Evolutionary conservation across 2,329 filamentous ascomycete species (phyloP).

Genomic region (Dactylellina cionopaga): DNA sequence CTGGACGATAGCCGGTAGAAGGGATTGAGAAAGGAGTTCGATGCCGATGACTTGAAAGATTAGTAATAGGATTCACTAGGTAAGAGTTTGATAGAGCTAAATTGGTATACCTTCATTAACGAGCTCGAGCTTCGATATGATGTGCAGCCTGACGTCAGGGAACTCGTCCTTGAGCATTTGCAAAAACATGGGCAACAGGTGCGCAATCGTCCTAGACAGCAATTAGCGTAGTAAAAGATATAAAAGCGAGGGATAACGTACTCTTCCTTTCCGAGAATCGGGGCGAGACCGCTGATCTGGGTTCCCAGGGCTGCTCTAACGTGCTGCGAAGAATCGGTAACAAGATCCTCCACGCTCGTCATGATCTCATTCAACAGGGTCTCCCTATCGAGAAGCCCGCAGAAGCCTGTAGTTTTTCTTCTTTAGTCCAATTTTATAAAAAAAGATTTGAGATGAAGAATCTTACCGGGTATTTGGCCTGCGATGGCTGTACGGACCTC

Average conservation of each 20-base stretch:
- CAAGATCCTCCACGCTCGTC: constrained; percentile 93
- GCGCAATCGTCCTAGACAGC: constrained; percentile 81
- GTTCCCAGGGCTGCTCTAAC: constrained; percentile 94
- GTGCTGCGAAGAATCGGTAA: constrained; percentile 95
- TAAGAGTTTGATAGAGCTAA: background rate
- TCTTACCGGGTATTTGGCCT: constrained; percentile 86
- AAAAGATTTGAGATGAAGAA: background rate
- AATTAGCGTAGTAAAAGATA: constrained; percentile 50
- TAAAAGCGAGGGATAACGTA: constrained; percentile 63
- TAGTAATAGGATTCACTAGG: background rate
- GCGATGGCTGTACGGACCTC: constrained; percentile 97
- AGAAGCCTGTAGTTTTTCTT: constrained; percentile 82
- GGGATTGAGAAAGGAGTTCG: constrained; percentile 92
- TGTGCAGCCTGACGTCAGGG: constrained; percentile 95
- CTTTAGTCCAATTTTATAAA: constrained; percentile 2
- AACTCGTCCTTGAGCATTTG: constrained; percentile 99
- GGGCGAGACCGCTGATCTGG: constrained; percentile 94
- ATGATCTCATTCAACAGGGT: constrained; percentile 95
- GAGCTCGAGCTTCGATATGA: constrained; percentile 98
- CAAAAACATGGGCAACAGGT: constrained; percentile 97
- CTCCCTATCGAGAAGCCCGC: constrained; percentile 83
- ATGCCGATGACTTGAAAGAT: constrained; percentile 84
- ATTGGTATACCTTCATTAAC: constrained; percentile 97
- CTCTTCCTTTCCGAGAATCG: constrained; percentile 98
- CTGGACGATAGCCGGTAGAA: constrained; percentile 96